Evolutionary conservation across 2,329 filamentous ascomycete species (phyloP).

Genomic region (Phaeosphaeria sp.): DNA sequence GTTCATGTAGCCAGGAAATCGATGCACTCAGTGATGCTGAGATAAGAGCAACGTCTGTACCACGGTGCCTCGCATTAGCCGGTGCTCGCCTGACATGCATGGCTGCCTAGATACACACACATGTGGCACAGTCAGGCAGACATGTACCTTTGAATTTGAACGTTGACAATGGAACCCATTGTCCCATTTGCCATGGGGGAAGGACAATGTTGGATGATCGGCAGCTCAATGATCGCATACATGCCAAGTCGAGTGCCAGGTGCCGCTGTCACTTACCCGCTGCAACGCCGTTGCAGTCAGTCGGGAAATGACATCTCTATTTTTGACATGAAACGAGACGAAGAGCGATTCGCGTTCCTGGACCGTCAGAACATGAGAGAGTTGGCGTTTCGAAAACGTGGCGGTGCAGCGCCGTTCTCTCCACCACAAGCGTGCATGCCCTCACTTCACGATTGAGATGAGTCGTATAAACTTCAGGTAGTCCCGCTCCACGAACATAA

Average conservation of each 20-base stretch:
- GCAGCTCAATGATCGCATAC: background rate
- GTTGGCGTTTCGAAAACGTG: constrained; percentile 7
- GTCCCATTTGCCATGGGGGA: too few species aligned
- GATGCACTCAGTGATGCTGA: too few species aligned
- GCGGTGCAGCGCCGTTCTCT: background rate
- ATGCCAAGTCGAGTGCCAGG: background rate
- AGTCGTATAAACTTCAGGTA: too few species aligned
- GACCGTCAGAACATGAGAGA: background rate
- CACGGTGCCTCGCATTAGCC: background rate
- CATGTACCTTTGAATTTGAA: background rate
- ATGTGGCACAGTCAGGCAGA: background rate
- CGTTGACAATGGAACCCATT: background rate
- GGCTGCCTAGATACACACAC: background rate
- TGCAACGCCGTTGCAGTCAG: background rate
- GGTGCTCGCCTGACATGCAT: background rate
- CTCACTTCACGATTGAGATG: too few species aligned
- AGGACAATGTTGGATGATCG: too few species aligned
- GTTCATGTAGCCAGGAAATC: too few species aligned
- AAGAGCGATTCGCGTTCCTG: constrained; percentile 5
- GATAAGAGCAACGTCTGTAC: background rate
- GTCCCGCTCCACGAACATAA: background rate
- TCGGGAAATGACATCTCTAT: constrained; percentile 2
- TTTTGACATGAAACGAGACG: constrained; percentile 10
- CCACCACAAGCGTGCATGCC: too few species aligned
- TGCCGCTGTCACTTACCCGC: background rate